Conservation (phyloP, 2,329 filamentous ascomycete genomes). For the Aureobasidium leucospermi region DNA sequence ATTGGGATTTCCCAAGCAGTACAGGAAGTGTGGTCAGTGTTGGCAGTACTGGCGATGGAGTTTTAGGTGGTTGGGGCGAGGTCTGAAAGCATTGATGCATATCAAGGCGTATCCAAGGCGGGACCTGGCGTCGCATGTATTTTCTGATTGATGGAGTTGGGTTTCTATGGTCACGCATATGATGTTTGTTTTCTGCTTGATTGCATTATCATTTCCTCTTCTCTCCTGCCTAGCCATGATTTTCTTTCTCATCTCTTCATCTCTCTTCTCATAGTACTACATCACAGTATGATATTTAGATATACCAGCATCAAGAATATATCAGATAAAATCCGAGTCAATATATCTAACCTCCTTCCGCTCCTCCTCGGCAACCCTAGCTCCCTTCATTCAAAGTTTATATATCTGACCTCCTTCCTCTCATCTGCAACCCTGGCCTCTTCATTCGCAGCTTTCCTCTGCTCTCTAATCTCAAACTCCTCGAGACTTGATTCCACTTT, state of each 20-base stretch:
- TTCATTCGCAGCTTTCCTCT: background rate
- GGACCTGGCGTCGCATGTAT: background rate
- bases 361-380: background rate
- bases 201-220: background rate
- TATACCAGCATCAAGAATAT: background rate
- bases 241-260: background rate
- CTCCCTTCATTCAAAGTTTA: too few relatives aligned
- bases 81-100: conserved; percentile 28
- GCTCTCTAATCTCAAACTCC: background rate
- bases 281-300: background rate
- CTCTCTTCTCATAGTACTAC: background rate
- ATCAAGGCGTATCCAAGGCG: background rate
- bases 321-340: background rate
- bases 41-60: conserved; percentile 54
- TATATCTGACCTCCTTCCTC: background rate
- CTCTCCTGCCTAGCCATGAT: background rate
- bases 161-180: background rate
- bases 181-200: background rate
- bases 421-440: background rate
- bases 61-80: conserved; percentile 74
- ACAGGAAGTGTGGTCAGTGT: conserved; percentile 37
- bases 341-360: background rate
- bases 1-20: conserved; percentile 79
- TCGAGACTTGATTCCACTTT: background rate
- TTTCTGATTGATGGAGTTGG: background rate